These are phyloP conservation scores for Entonaema liquescens DNA, from an alignment of 495 filamentous ascomycete genomes.

Conservation along the genomic window DNA sequence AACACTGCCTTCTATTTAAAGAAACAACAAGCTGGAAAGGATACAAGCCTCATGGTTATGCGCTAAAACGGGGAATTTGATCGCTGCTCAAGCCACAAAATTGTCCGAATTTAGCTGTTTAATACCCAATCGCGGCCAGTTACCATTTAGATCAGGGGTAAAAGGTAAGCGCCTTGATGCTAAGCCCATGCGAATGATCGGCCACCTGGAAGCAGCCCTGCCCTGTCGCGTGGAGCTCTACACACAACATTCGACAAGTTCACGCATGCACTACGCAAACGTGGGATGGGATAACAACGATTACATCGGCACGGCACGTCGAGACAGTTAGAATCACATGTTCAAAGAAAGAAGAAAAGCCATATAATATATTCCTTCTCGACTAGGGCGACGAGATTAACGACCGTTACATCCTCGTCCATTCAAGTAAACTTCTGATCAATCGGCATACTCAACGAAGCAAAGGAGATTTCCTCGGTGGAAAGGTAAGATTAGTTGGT, in stretches of 20 bases:
- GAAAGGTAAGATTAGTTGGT: conserved; percentile 14
- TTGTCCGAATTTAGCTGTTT: not conserved
- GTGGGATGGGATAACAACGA: not conserved
- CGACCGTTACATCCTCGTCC: not conserved
- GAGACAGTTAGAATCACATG: not conserved
- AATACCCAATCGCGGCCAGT: not conserved
- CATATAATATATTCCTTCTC: not conserved
- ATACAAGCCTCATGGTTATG: not conserved
- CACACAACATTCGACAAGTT: not conserved
- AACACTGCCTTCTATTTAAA: conserved; percentile 3
- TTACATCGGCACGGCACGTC: not conserved
- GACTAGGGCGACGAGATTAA: not conserved
- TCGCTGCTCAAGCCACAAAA: not conserved
- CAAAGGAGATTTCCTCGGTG: not conserved
- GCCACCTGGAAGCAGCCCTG: conserved; percentile 7
- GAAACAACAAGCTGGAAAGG: not conserved
- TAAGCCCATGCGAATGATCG: not conserved
- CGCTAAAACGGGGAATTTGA: not conserved
- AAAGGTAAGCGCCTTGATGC: conserved; percentile 5
- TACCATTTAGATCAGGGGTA: conserved; percentile 5
- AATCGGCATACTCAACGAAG: not conserved
- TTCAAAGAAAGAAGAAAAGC: not conserved
- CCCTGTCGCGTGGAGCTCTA: conserved; percentile 1
- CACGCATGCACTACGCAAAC: not conserved
- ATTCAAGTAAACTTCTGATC: not conserved